A percentile compares a stretch with the other conserved stretches of the same genome.
These are phyloP conservation scores for Erysimum cheiranthoides DNA, from an alignment of 345 rosid genomes.

Conservation along the genomic window DNA sequence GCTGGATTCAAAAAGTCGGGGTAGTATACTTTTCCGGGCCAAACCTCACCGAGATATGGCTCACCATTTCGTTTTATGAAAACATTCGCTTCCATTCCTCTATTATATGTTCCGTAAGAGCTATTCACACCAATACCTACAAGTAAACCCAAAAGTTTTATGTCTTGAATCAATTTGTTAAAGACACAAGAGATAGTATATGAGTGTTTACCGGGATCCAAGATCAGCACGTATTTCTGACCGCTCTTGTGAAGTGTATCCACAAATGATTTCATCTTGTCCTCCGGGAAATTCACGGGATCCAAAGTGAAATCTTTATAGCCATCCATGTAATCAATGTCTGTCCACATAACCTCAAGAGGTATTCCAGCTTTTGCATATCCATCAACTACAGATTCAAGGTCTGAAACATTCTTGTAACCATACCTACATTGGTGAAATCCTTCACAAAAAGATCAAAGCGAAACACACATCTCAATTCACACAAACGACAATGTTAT, in stretches of 20 bases:
- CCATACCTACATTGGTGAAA: slow-evolving; percentile 80
- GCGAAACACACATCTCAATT: slow-evolving; percentile 7
- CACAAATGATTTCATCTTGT: slow-evolving; percentile 55
- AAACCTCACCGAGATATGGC: slow-evolving; percentile 69
- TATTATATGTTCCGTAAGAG: slow-evolving; percentile 55
- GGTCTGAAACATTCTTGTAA: slow-evolving; percentile 63
- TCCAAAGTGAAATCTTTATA: slow-evolving; percentile 76
- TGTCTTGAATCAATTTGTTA: neutral
- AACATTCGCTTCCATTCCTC: slow-evolving; percentile 69
- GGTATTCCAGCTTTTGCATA: slow-evolving; percentile 75
- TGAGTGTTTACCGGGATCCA: slow-evolving; percentile 69
- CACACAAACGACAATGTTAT: neutral
- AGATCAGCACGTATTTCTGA: slow-evolving; percentile 67
- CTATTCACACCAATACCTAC: slow-evolving; percentile 63
- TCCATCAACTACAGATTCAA: slow-evolving; percentile 64
- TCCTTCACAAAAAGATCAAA: slow-evolving; percentile 47
- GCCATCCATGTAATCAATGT: slow-evolving; percentile 80
- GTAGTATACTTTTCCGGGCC: slow-evolving; percentile 74
- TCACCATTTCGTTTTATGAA: slow-evolving; percentile 62
- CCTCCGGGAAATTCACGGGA: slow-evolving; percentile 62
- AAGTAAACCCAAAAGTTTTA: neutral
- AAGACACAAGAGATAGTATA: neutral
- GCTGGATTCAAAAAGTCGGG: slow-evolving; percentile 73
- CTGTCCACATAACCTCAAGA: slow-evolving; percentile 84
- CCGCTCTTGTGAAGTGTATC: slow-evolving; percentile 59